These are phyloP conservation scores for Nitzschia sp. DNA, from an alignment of 108 stramenopile species.

Conservation along the genomic window DNA sequence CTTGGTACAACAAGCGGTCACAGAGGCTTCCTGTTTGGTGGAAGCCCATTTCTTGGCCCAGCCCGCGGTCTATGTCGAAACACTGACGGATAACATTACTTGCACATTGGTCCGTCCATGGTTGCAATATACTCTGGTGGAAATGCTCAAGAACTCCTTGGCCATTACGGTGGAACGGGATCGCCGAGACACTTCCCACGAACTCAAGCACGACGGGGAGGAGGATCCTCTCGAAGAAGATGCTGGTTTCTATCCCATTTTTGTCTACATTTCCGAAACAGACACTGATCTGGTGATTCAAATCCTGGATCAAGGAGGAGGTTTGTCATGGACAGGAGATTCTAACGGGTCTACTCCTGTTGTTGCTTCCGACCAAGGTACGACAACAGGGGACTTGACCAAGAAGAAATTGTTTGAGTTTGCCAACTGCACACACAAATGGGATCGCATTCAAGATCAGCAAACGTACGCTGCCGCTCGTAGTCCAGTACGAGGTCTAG, in stretches of 20 bases:
- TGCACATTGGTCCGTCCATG: slow-evolving; percentile 72
- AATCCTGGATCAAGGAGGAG: slow-evolving; percentile 61
- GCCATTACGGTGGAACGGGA: slow-evolving; percentile 52
- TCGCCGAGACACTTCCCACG: slow-evolving; percentile 1
- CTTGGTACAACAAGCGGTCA: slow-evolving; percentile 57
- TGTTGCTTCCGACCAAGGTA: neutral
- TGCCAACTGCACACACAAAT: slow-evolving; percentile 29
- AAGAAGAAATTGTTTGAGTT: slow-evolving; percentile 16
- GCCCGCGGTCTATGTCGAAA: slow-evolving; percentile 18
- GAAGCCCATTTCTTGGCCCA: slow-evolving; percentile 57
- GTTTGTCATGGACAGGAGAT: slow-evolving; percentile 20
- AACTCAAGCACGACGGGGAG: neutral
- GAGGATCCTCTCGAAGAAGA: neutral
- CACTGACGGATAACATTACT: neutral
- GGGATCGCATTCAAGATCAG: slow-evolving; percentile 78
- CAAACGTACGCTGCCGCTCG: slow-evolving; percentile 70
- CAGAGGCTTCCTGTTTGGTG: slow-evolving; percentile 68
- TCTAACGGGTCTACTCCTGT: too few species aligned
- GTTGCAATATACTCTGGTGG: slow-evolving; percentile 76
- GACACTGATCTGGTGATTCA: slow-evolving; percentile 36
- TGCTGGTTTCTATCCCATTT: slow-evolving; percentile 1
- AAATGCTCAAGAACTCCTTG: slow-evolving; percentile 78
- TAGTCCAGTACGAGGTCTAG: slow-evolving; percentile 59
- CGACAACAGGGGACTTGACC: neutral
- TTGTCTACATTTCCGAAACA: slow-evolving; percentile 18